Conservation (phyloP, 305 asterid genomes). For the Salvia sclarea region DNA sequence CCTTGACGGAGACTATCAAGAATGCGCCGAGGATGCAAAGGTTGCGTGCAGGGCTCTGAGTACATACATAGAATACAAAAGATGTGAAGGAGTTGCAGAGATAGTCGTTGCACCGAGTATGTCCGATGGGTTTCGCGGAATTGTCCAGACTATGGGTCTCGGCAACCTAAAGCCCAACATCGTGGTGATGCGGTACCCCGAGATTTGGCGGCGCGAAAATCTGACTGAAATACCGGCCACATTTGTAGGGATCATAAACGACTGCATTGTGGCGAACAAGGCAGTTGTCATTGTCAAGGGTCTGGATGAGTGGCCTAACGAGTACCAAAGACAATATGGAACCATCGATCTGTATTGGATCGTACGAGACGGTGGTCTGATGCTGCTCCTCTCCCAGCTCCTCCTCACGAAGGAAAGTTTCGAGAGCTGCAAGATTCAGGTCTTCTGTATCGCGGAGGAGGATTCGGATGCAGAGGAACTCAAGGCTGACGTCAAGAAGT, state of each 20-base stretch:
- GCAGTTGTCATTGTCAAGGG: slow-evolving; percentile 90
- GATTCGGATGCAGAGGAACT: slow-evolving; percentile 92
- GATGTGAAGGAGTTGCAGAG: slow-evolving; percentile 93
- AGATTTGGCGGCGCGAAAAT: slow-evolving; percentile 97
- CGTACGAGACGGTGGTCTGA: slow-evolving; percentile 93
- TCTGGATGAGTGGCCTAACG: slow-evolving; percentile 98
- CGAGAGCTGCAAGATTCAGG: slow-evolving; percentile 96
- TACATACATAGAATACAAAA: slow-evolving; percentile 71
- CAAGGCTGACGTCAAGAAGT: slow-evolving; percentile 85
- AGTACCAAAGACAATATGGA: slow-evolving; percentile 91
- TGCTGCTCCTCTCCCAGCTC: slow-evolving; percentile 96
- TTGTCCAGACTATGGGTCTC: slow-evolving; percentile 67
- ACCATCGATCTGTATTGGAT: slow-evolving; percentile 97
- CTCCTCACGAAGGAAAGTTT: slow-evolving; percentile 89
- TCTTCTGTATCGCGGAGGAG: slow-evolving; percentile 94
- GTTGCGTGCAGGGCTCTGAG: slow-evolving; percentile 61
- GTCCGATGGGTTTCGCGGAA: slow-evolving; percentile 94
- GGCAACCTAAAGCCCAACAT: slow-evolving; percentile 73
- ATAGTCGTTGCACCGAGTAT: slow-evolving; percentile 90
- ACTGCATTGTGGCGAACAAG: slow-evolving; percentile 95
- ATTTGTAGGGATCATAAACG: slow-evolving; percentile 87
- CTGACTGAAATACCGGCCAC: slow-evolving; percentile 82
- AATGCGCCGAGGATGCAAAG: slow-evolving; percentile 79
- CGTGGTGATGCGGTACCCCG: slow-evolving; percentile 96
- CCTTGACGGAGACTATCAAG: slow-evolving; percentile 91